These are phyloP conservation scores for Cunninghamia lanceolata DNA, from an alignment of 75 land plant species.

Conservation along the genomic window DNA sequence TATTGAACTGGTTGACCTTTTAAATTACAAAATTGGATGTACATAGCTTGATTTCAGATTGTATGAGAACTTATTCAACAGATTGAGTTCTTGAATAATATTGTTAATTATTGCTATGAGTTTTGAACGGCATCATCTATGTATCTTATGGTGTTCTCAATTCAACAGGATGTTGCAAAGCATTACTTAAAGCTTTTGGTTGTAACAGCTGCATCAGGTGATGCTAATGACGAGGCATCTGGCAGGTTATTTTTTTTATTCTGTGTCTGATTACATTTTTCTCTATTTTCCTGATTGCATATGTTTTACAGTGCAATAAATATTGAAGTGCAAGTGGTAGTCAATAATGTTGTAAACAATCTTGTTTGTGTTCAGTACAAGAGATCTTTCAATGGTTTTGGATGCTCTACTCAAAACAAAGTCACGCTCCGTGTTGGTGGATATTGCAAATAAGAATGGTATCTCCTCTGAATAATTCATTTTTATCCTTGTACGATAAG, in stretches of 20 bases:
- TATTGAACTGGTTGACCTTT: neutral
- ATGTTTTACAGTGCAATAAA: neutral
- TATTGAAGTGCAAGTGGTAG: neutral
- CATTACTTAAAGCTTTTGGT: constrained; percentile 88
- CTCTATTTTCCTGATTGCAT: neutral
- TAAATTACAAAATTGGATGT: neutral
- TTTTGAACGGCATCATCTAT: neutral
- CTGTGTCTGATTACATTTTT: neutral
- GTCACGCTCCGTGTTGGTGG: constrained; percentile 59
- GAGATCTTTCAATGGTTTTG: constrained; percentile 79
- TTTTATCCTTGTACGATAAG: neutral
- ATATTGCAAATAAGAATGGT: constrained; percentile 88
- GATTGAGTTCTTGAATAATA: neutral
- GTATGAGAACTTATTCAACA: neutral
- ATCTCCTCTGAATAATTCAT: neutral
- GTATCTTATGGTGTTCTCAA: neutral
- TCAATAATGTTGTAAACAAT: neutral
- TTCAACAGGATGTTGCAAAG: constrained; percentile 65
- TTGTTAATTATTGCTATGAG: neutral
- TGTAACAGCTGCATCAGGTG: constrained; percentile 76
- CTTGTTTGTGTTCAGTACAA: constrained; percentile 42
- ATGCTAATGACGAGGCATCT: constrained; percentile 53
- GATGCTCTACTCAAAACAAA: constrained; percentile 84
- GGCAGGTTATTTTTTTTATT: constrained; percentile 45
- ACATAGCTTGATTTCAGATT: constrained; percentile 1